Percentiles rank a stretch among this genome's conserved stretches.
phyloP scores from a whole-genome alignment of 2,329 filamentous ascomycete genomes.

The Thelonectria blattea region DNA sequence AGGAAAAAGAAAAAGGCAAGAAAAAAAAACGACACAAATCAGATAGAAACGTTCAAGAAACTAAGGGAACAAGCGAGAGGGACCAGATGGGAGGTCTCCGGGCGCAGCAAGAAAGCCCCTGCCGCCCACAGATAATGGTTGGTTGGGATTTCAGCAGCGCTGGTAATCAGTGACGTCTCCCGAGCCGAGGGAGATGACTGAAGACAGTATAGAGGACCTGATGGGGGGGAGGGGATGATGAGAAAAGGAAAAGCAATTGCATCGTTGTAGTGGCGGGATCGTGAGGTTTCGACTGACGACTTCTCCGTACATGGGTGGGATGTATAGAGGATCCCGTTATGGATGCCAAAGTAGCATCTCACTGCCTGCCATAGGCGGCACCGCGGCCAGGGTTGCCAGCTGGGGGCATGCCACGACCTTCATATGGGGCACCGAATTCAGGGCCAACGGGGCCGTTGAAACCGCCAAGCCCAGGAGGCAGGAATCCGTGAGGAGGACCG shows the following conservation, averaged over 20 bases:
- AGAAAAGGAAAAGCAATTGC: constrained; percentile 10
- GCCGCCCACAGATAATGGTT: not conserved
- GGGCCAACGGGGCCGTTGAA: constrained; percentile 60
- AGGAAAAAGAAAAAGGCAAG: constrained; percentile 22
- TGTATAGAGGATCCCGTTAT: constrained; percentile 6
- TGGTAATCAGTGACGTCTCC: not conserved
- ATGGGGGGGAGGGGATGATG: constrained; percentile 5
- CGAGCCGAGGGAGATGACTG: not conserved
- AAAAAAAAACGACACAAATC: constrained; percentile 23
- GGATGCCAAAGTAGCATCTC: constrained; percentile 3
- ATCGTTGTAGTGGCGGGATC: constrained; percentile 13
- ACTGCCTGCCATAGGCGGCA: constrained; percentile 43
- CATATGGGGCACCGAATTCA: constrained; percentile 58
- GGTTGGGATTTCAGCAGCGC: not conserved
- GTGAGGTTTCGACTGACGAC: constrained; percentile 25
- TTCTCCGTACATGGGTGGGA: constrained; percentile 30
- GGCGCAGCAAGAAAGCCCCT: too few relatives aligned
- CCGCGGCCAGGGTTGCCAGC: constrained; percentile 48
- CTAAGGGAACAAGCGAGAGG: not conserved
- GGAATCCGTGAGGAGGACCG: constrained; percentile 57
- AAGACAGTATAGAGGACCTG: not conserved
- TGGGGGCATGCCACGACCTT: constrained; percentile 61
- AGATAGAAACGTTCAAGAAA: constrained; percentile 14
- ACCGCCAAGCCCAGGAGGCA: constrained; percentile 61
- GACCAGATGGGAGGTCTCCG: not conserved